Percentiles rank a stretch among this genome's conserved stretches.
Evolutionary conservation across 2,329 filamentous ascomycete species (phyloP).

Genomic region (Pseudocercospora pini-densiflorae): DNA sequence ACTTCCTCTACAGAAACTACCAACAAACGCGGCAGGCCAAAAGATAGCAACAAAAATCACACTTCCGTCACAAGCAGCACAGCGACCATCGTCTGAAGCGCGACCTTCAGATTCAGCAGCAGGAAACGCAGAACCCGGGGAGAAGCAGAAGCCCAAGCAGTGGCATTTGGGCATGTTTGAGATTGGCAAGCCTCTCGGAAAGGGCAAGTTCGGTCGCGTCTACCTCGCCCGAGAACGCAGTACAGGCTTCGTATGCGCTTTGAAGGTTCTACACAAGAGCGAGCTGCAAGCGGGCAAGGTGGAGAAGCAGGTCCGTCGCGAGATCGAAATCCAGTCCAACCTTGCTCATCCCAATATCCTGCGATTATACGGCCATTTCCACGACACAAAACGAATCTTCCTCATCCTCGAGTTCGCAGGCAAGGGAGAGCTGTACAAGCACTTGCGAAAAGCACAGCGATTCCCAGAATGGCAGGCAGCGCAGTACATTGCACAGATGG

Average conservation of each 20-base stretch:
- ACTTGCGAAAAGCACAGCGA: slow-evolving; percentile 74
- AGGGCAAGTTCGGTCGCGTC: slow-evolving; percentile 86
- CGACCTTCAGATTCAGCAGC: slow-evolving; percentile 33
- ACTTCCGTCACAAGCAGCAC: slow-evolving; percentile 69
- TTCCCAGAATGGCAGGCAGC: slow-evolving; percentile 88
- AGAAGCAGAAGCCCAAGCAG: slow-evolving; percentile 50
- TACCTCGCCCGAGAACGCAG: slow-evolving; percentile 81
- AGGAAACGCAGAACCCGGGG: slow-evolving; percentile 26
- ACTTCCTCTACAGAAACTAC: slow-evolving; percentile 76
- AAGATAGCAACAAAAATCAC: slow-evolving; percentile 62
- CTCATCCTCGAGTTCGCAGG: slow-evolving; percentile 86
- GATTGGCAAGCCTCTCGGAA: slow-evolving; percentile 82
- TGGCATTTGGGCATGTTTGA: slow-evolving; percentile 95
- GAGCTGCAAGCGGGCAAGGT: slow-evolving; percentile 80
- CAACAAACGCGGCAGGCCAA: slow-evolving; percentile 68
- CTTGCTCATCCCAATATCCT: slow-evolving; percentile 85
- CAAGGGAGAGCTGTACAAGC: slow-evolving; percentile 87
- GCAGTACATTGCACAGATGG: slow-evolving; percentile 88
- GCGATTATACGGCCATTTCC: slow-evolving; percentile 83
- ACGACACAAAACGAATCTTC: slow-evolving; percentile 86
- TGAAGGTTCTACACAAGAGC: slow-evolving; percentile 85
- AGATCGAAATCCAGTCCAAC: slow-evolving; percentile 90
- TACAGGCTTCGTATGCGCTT: slow-evolving; percentile 80
- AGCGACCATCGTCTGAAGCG: slow-evolving; percentile 42
- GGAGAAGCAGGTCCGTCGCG: slow-evolving; percentile 84